phyloP scores from a whole-genome alignment of 495 filamentous ascomycete genomes.

The Ramalina intermedia region DNA sequence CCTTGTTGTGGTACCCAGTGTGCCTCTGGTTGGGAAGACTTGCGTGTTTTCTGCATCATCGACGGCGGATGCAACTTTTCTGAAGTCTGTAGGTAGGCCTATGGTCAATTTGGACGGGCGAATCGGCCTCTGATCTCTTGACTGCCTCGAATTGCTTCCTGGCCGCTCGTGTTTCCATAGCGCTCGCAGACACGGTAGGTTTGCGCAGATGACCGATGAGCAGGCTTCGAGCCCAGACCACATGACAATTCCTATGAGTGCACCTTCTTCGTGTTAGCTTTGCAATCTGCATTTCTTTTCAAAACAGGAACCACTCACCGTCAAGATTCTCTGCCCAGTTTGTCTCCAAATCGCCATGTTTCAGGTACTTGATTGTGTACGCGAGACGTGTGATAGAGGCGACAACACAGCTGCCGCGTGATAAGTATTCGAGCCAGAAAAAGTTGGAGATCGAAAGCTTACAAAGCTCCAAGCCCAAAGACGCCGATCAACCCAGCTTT shows the following conservation, averaged over 20 bases:
- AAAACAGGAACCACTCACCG: neutral
- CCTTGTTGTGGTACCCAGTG: too few relatives aligned
- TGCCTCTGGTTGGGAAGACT: too few relatives aligned
- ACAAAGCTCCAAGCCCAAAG: constrained; percentile 11
- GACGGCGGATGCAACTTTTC: too few relatives aligned
- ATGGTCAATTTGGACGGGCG: too few relatives aligned
- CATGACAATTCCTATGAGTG: constrained; percentile 6
- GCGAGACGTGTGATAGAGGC: constrained; percentile 4
- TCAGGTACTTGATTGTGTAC: constrained; percentile 5
- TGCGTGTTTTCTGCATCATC: too few relatives aligned
- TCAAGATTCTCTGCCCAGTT: neutral
- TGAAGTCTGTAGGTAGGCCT: too few relatives aligned
- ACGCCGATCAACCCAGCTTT: constrained; percentile 5
- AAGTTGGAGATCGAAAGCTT: neutral
- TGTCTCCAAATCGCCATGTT: neutral
- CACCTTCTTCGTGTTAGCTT: neutral
- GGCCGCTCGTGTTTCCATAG: neutral
- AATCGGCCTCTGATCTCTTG: too few relatives aligned
- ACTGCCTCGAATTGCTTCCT: too few relatives aligned
- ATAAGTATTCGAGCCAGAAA: neutral
- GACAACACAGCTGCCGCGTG: constrained; percentile 3
- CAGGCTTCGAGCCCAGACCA: constrained; percentile 13
- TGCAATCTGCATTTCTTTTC: neutral
- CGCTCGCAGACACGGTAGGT: constrained; percentile 5
- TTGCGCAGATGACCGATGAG: constrained; percentile 9